phyloP scores from a whole-genome alignment of 352 stramenopile species.

The Phytophthora tubulina region DNA sequence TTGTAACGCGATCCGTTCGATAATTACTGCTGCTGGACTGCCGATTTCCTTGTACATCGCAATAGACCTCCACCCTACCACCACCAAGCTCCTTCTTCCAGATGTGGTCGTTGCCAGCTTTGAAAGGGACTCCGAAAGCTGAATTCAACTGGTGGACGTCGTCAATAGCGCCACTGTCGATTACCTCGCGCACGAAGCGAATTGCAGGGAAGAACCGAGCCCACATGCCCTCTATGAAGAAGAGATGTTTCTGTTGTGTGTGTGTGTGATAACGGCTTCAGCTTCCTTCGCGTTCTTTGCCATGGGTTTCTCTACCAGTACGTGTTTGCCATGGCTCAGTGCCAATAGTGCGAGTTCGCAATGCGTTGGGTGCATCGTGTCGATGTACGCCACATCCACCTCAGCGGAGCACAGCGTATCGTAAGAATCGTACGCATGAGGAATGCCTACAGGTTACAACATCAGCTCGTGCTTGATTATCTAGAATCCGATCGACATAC shows the following conservation, averaged over 20 bases:
- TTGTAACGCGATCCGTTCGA: no score
- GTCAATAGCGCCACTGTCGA: slow-evolving; percentile 53
- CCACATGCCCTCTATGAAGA: slow-evolving; percentile 89
- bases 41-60: no score
- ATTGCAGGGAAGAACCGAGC: slow-evolving; percentile 88
- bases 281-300: slow-evolving; percentile 81
- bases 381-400: slow-evolving; percentile 92
- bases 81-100: slow-evolving; percentile 78
- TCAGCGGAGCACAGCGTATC: slow-evolving; percentile 68
- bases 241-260: slow-evolving; percentile 29
- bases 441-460: slow-evolving; percentile 31
- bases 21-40: no score
- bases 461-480: neutral
- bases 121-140: slow-evolving; percentile 36
- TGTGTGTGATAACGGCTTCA: slow-evolving; percentile 49
- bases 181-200: slow-evolving; percentile 54
- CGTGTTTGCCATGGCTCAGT: slow-evolving; percentile 84
- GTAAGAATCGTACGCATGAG: slow-evolving; percentile 78
- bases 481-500: neutral
- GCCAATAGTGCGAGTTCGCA: slow-evolving; percentile 68
- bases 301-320: slow-evolving; percentile 93
- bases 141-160: slow-evolving; percentile 61
- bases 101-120: slow-evolving; percentile 60
- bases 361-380: slow-evolving; percentile 86
- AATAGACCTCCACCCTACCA: slow-evolving; percentile 45